phyloP scores from a whole-genome alignment of 306 rosid genomes.

The Fragaria vesca region DNA sequence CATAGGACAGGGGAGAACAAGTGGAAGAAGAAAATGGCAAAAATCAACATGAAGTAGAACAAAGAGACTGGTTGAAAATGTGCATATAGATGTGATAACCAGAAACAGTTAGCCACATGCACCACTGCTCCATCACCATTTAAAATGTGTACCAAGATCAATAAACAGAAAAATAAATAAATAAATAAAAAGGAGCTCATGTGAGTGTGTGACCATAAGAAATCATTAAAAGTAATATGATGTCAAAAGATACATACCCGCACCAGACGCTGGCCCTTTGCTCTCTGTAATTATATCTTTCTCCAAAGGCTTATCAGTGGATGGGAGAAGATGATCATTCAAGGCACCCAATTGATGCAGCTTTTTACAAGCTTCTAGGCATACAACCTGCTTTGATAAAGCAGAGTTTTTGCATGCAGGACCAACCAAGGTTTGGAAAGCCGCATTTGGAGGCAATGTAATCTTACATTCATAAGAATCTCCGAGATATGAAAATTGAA shows the following conservation, averaged over 20 bases:
- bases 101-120: not conserved
- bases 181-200: not conserved
- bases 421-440: conserved; percentile 68
- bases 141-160: not conserved
- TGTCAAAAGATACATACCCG: conserved; percentile 40
- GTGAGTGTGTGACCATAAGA: not conserved
- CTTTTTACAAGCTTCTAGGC: conserved; percentile 92
- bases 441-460: conserved; percentile 69
- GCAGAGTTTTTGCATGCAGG: conserved; percentile 51
- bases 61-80: not conserved
- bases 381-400: conserved; percentile 70
- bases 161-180: not conserved
- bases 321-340: conserved; percentile 76
- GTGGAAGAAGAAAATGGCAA: conserved; percentile 15
- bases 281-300: conserved; percentile 32
- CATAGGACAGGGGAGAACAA: not conserved
- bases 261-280: conserved; percentile 54
- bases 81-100: not conserved
- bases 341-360: conserved; percentile 81
- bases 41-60: conserved; percentile 7
- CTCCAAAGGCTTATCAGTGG: conserved; percentile 39
- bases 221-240: not conserved
- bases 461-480: conserved; percentile 55
- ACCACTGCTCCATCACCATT: not conserved
- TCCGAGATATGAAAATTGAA: conserved; percentile 37